Evolutionary conservation across 108 stramenopile genomes (phyloP).

Genomic region (Mediolabrus comicus): DNA sequence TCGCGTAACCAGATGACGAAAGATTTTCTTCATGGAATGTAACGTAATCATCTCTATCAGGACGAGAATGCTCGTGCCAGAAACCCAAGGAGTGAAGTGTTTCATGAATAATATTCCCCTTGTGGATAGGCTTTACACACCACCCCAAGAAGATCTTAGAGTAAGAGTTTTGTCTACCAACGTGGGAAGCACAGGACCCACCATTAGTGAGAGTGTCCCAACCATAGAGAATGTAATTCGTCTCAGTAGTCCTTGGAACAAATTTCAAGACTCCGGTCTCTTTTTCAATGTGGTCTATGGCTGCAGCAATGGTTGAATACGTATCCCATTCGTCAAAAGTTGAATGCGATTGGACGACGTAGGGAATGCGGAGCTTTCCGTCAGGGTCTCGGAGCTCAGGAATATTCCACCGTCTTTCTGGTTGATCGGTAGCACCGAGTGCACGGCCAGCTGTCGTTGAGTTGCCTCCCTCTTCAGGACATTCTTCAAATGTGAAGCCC

Average conservation of each 20-base stretch:
- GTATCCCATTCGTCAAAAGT: conserved; percentile 15
- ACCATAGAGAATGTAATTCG: conserved; percentile 23
- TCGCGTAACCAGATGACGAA: not conserved
- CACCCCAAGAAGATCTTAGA: conserved; percentile 33
- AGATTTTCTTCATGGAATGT: conserved; percentile 32
- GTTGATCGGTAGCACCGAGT: conserved; percentile 1
- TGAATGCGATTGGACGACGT: conserved; percentile 8
- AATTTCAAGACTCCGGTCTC: conserved; percentile 32
- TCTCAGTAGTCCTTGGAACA: conserved; percentile 3
- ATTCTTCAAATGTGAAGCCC: not conserved
- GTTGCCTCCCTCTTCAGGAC: not conserved
- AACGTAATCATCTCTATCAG: conserved; percentile 54
- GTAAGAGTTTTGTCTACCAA: conserved; percentile 19
- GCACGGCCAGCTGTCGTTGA: not conserved
- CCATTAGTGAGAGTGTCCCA: not conserved
- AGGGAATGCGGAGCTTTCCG: conserved; percentile 2
- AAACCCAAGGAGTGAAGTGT: conserved; percentile 56
- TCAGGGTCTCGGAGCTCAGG: not conserved
- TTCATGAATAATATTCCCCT: conserved; percentile 43
- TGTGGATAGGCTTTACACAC: conserved; percentile 15
- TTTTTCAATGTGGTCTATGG: conserved; percentile 29
- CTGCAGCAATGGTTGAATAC: conserved; percentile 12
- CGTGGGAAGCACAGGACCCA: conserved; percentile 16
- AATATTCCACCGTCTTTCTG: not conserved
- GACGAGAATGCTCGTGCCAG: conserved; percentile 54